Evolutionary conservation across 768 basidiomycete genomes (phyloP).

Genomic region (Kwoniella heveanensis): DNA sequence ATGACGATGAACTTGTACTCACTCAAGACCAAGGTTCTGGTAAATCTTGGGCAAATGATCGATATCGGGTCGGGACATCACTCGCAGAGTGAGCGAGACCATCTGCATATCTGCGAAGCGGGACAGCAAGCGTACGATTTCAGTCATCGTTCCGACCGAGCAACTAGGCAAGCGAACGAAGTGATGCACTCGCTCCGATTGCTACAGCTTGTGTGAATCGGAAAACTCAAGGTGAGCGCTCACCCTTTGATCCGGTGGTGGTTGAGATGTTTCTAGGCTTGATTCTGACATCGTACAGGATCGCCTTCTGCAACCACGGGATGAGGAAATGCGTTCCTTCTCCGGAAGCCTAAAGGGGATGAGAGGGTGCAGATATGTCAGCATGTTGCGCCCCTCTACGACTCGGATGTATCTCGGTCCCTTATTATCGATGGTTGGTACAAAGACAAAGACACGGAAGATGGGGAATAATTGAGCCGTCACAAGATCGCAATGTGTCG

Average conservation of each 20-base stretch:
- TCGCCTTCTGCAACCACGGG: slow-evolving; percentile 93
- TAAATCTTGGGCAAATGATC: slow-evolving; percentile 88
- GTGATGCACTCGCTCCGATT: not conserved
- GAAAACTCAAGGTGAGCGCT: too few species aligned
- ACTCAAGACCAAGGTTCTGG: slow-evolving; percentile 85
- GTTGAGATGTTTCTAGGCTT: slow-evolving; percentile 99
- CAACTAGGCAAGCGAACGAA: slow-evolving; percentile 8
- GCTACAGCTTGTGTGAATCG: not conserved
- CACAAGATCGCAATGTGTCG: too few species aligned
- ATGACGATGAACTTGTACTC: too few species aligned
- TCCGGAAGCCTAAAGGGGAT: slow-evolving; percentile 66
- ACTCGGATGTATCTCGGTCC: too few species aligned
- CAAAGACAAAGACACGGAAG: too few species aligned
- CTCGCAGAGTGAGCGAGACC: slow-evolving; percentile 94
- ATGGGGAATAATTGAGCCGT: too few species aligned
- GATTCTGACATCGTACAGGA: slow-evolving; percentile 95
- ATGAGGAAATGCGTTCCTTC: slow-evolving; percentile 97
- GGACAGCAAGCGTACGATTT: too few species aligned
- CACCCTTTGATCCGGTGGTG: slow-evolving; percentile 89
- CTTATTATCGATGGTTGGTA: too few species aligned
- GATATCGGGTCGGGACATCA: slow-evolving; percentile 89
- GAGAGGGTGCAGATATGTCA: too few species aligned
- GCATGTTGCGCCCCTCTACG: too few species aligned
- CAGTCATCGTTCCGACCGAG: too few species aligned
- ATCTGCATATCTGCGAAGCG: slow-evolving; percentile 73